A percentile compares a stretch with the other conserved stretches of the same genome.
Evolutionary conservation across 352 stramenopile genomes (phyloP).

Genomic region (Pythium diclinum): DNA sequence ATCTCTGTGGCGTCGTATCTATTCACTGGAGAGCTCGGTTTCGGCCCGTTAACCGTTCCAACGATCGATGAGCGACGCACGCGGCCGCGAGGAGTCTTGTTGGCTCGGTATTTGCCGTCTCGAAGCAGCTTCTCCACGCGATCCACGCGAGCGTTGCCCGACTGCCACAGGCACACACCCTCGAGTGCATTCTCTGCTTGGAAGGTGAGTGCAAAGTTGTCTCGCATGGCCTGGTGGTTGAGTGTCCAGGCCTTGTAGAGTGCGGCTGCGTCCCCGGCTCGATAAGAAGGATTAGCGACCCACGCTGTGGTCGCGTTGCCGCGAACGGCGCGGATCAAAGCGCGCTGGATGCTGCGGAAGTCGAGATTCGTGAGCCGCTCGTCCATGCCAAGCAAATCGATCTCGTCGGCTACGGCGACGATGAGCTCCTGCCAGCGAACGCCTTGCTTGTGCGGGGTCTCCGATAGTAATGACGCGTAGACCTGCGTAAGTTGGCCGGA

Average conservation of each 20-base stretch:
- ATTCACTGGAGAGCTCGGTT: neutral
- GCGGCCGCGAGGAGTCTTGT: neutral
- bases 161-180: slow-evolving; percentile 18
- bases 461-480: slow-evolving; percentile 23
- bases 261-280: slow-evolving; percentile 8
- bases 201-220: slow-evolving; percentile 33
- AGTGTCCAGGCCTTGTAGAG: slow-evolving; percentile 30
- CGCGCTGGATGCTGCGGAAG: slow-evolving; percentile 40
- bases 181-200: slow-evolving; percentile 35
- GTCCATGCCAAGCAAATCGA: slow-evolving; percentile 34
- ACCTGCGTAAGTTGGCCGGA: slow-evolving; percentile 32
- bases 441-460: neutral
- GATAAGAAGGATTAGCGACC: slow-evolving; percentile 15
- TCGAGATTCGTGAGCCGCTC: slow-evolving; percentile 30
- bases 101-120: neutral
- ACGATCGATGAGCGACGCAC: slow-evolving; percentile 6
- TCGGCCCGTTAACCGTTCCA: neutral
- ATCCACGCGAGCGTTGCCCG: slow-evolving; percentile 9
- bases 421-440: slow-evolving; percentile 32
- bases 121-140: slow-evolving; percentile 17
- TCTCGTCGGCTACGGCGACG: slow-evolving; percentile 26
- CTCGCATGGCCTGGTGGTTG: slow-evolving; percentile 26
- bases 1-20: neutral
- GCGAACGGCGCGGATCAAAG: slow-evolving; percentile 11
- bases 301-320: slow-evolving; percentile 9